These are phyloP conservation scores for Exophiala mesophila DNA, from an alignment of 2,329 filamentous ascomycete species.

Conservation along the genomic window DNA sequence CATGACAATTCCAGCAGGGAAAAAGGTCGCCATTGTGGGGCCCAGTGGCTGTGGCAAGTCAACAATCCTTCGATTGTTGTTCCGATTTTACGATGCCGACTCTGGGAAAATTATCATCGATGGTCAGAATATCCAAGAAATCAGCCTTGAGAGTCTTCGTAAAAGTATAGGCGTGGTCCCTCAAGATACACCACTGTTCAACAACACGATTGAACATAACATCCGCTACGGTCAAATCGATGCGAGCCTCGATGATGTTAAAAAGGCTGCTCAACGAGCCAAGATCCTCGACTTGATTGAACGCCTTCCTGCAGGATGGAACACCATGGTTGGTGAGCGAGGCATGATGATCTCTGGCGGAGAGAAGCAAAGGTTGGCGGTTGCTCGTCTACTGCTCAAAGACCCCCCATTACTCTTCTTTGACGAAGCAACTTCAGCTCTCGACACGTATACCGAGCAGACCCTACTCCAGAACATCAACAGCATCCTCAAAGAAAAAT, in stretches of 20 bases:
- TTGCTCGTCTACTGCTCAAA: conserved; percentile 75
- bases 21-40: conserved; percentile 93
- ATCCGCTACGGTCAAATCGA: conserved; percentile 85
- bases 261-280: conserved; percentile 73
- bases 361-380: conserved; percentile 86
- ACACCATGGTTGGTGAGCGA: conserved; percentile 81
- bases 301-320: conserved; percentile 71
- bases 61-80: conserved; percentile 82
- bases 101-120: conserved; percentile 83
- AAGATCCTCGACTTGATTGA: conserved; percentile 81
- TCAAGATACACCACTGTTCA: conserved; percentile 95
- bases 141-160: conserved; percentile 76
- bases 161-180: conserved; percentile 89
- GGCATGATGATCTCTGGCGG: conserved; percentile 82
- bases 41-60: conserved; percentile 96
- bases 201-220: conserved; percentile 92
- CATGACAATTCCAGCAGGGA: conserved; percentile 87
- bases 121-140: conserved; percentile 81
- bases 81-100: conserved; percentile 90
- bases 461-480: conserved; percentile 89
- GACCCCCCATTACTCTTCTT: conserved; percentile 81
- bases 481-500: conserved; percentile 81
- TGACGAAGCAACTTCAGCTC: conserved; percentile 82
- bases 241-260: conserved; percentile 67
- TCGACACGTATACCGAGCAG: conserved; percentile 86